Percentiles rank a stretch among this genome's conserved stretches.
phyloP scores from a whole-genome alignment of 1,284 basidiomycete genomes.

The Cryptococcus sp. region DNA sequence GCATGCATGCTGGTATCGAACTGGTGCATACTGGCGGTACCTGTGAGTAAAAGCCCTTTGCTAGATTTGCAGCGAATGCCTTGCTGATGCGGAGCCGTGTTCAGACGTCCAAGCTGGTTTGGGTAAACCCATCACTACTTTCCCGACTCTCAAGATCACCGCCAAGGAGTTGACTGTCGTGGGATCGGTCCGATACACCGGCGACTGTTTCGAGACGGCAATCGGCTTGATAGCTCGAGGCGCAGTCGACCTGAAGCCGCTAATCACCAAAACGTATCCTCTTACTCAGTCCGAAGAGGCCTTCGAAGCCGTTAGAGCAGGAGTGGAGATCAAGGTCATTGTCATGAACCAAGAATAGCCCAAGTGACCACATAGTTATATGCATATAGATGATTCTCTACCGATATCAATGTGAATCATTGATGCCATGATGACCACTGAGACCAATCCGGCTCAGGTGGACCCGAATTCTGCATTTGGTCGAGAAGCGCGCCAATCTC shows the following conservation, averaged over 20 bases:
- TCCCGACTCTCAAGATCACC: slow-evolving; percentile 32
- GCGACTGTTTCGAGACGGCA: slow-evolving; percentile 49
- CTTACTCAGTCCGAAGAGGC: slow-evolving; percentile 55
- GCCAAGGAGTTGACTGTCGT: slow-evolving; percentile 73
- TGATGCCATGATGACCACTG: too few species aligned
- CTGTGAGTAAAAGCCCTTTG: slow-evolving; percentile 17
- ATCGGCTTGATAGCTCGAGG: slow-evolving; percentile 58
- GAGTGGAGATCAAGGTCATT: slow-evolving; percentile 33
- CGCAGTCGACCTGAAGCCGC: slow-evolving; percentile 57
- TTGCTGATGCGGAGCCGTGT: background rate
- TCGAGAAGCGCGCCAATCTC: slow-evolving; percentile 5
- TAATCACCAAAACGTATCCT: slow-evolving; percentile 57
- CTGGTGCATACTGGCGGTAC: slow-evolving; percentile 64
- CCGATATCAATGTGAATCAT: background rate
- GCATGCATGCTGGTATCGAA: slow-evolving; percentile 60
- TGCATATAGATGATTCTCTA: background rate
- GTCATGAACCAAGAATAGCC: slow-evolving; percentile 30
- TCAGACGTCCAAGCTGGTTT: slow-evolving; percentile 34
- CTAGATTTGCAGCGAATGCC: background rate
- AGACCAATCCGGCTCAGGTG: too few species aligned
- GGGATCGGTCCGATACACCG: slow-evolving; percentile 38
- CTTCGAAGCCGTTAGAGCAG: slow-evolving; percentile 56
- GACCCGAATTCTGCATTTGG: too few species aligned
- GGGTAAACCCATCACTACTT: slow-evolving; percentile 23
- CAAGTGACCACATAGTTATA: background rate